Evolutionary conservation across 495 filamentous ascomycete species (phyloP), one percentile per base, ranked within the genome.

Genomic region (Xylaria acuta): DNA sequence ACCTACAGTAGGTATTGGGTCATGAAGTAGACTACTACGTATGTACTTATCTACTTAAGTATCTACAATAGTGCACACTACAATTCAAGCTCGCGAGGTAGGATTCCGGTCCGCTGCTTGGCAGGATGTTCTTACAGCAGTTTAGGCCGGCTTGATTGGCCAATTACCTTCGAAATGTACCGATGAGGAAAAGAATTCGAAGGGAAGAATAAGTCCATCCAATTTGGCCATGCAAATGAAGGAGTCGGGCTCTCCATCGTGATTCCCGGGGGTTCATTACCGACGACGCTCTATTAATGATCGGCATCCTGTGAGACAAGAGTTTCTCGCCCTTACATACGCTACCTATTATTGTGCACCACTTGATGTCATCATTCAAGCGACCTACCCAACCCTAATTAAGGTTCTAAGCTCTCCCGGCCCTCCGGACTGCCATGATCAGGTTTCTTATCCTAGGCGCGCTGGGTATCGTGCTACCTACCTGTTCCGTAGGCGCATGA

Each of bases 121-220:
- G 68, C 68, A 59, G 22, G 40, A 40, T 3, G 40, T 45, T 36
- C 47, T 25, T 51, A 7, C 27, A 12, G 18, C 12, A 38, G 36
- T 9, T 43, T 27, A 54, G 43, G 3, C 38, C 30, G 18, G 20
- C 22, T 54, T 66, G 69, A 71, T 71, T 71, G 69, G 69, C 38
- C 49, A 54, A 45, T 53, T 64, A 18, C 36, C 47, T 38, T 36
- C 27, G 47, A 53, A 30, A 34, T 38, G 49, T 32, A 54, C 69
- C 27, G n/a, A 66, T 65, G 69, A 66, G 69, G 69, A 71, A 71
- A 71, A 64, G 69, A 71, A 71, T 34, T 63, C 27, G 68, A 63
- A 70, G 65, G 20, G 49, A 22, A 40, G 65, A 49, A 30, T 30
- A 53, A 30, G 14, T 1, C 30, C 32, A n/a, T 64, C 43, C 49